Evolutionary conservation across 257 asterid species (phyloP), one percentile per base, ranked within the genome.

Genomic region (Salvia hispanica): DNA sequence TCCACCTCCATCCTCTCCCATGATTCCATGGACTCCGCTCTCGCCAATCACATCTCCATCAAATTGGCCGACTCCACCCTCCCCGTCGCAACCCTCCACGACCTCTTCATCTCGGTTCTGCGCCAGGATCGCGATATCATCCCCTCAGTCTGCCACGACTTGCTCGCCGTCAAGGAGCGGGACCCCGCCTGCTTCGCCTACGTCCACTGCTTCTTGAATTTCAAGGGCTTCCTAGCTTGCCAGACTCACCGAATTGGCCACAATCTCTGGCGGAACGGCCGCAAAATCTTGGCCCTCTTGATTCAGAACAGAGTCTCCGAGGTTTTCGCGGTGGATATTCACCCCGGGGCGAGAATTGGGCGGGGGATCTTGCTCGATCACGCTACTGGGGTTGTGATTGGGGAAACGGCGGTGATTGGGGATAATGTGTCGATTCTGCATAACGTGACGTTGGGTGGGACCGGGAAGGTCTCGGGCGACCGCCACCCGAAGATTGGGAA

Each of bases 131-230:
- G 65, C 6, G 91, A 86, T 6, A 88, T 91, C 53, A 66, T 88
- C 3, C 6, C 21, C 2, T 82, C 93, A 2, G 90, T 85, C 0
- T 45, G 37, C 31, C 88, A 79, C 53, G 97, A 91, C 74, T 52
- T 91, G 64, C 73, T 74, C 69, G 97, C 95, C 0, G 93, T 86
- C 9, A 91, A 85, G 72, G 93, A 85, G 71, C 80, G 97, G 71
- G 98, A 92, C 69, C 98, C 98, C 2, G 98, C 96, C 39, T 92
- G 98, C 75, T 84, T 92, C 21, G 86, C 95, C 62, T 89, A 84
- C 33, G 88, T 83, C 0, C 96, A 92, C 63, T 87, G 96, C 73
- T 87, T 92, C 78, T 72, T 92, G 80, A 89, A 87, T 76, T 92
- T 85, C 11, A 92, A 92, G 69, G 98, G 96, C 0, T 92, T 92